These are phyloP conservation scores for Apiotrichum brassicae DNA, from an alignment of 1,284 basidiomycete species.

Conservation along the genomic window DNA sequence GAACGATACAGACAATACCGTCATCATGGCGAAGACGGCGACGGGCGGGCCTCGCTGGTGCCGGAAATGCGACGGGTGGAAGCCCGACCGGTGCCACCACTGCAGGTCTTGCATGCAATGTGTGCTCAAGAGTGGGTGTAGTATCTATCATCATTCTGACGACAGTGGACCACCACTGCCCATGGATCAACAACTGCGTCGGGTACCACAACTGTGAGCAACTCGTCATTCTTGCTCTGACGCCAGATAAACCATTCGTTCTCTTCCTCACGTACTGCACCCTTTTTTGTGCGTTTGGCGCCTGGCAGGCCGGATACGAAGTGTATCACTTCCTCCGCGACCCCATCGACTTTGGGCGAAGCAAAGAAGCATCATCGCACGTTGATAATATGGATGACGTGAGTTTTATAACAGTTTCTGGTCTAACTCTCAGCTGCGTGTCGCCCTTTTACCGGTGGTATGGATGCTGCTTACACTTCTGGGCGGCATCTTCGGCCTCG, in stretches of 20 bases:
- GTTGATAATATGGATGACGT: constrained; percentile 5
- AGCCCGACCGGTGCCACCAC: constrained; percentile 78
- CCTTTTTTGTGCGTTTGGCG: constrained; percentile 59
- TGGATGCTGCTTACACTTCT: constrained; percentile 60
- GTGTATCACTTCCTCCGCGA: constrained; percentile 63
- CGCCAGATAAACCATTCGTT: constrained; percentile 64
- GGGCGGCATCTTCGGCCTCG: constrained; percentile 59
- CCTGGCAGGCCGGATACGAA: constrained; percentile 55
- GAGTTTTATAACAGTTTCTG: constrained; percentile 3
- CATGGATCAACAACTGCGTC: constrained; percentile 78
- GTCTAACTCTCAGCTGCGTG: constrained; percentile 49
- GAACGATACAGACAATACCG: neutral
- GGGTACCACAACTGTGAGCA: constrained; percentile 64
- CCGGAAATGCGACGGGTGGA: constrained; percentile 48
- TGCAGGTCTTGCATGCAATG: constrained; percentile 70
- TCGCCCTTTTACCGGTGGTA: constrained; percentile 56
- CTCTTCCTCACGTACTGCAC: constrained; percentile 69
- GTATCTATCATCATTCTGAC: constrained; percentile 1
- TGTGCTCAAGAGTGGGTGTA: constrained; percentile 72
- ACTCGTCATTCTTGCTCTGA: no score
- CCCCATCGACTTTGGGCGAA: constrained; percentile 4
- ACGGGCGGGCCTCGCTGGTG: constrained; percentile 40
- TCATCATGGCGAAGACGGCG: constrained; percentile 32
- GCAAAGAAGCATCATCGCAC: neutral
- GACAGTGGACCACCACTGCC: constrained; percentile 70